Evolutionary conservation across 352 stramenopile genomes (phyloP).

Genomic region (Globisporangium orthogonon): DNA sequence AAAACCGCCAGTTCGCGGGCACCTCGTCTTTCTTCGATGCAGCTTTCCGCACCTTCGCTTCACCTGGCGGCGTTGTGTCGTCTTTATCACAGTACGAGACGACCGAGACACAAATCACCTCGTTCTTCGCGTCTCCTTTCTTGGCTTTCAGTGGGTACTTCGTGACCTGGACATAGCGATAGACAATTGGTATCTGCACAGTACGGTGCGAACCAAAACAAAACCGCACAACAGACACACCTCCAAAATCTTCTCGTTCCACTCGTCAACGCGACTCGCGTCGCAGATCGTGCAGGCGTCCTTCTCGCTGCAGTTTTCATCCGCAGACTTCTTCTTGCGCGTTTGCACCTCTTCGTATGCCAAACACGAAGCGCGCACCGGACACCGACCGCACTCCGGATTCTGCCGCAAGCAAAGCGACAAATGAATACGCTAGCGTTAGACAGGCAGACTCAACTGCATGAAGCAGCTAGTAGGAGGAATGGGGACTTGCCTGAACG

Average conservation of each 20-base stretch:
- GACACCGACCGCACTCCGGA: slow-evolving; percentile 57
- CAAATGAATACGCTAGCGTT: neutral
- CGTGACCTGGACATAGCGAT: slow-evolving; percentile 34
- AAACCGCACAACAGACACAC: slow-evolving; percentile 9
- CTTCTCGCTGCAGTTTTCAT: slow-evolving; percentile 5
- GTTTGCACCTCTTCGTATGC: slow-evolving; percentile 51
- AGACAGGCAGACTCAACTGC: neutral
- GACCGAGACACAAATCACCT: slow-evolving; percentile 70
- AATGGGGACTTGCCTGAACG: slow-evolving; percentile 37
- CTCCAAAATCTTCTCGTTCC: slow-evolving; percentile 22
- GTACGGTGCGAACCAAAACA: neutral
- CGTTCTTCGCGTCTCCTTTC: slow-evolving; percentile 71
- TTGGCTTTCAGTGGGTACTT: slow-evolving; percentile 80
- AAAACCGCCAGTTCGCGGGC: slow-evolving; percentile 46
- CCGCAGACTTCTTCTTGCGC: neutral
- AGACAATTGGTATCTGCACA: neutral
- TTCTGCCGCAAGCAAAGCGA: slow-evolving; percentile 32
- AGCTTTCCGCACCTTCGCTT: slow-evolving; percentile 1
- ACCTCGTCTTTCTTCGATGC: slow-evolving; percentile 7
- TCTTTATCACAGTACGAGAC: slow-evolving; percentile 32
- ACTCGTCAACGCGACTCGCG: slow-evolving; percentile 42
- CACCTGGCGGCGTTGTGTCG: neutral
- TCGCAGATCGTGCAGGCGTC: slow-evolving; percentile 60
- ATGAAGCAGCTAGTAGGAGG: neutral
- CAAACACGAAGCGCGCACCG: slow-evolving; percentile 56